Evolutionary conservation across 306 rosid species (phyloP), one percentile per base, ranked within the genome.

Genomic region (Ceratonia siliqua): DNA sequence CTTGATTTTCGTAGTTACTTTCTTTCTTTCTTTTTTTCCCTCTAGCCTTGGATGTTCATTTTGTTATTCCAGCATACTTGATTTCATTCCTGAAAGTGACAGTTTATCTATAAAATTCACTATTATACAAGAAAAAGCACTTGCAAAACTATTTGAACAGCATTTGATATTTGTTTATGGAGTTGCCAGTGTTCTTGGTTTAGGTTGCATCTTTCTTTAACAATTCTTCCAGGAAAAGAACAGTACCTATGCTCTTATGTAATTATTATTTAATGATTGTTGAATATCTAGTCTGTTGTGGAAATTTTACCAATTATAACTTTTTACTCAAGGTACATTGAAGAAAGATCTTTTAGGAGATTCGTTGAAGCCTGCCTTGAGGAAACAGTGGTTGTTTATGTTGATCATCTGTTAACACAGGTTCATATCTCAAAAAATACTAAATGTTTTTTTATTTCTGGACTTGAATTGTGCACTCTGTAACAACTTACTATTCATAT

Each of bases 291-390:
- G 33, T 43, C 57, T 74, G 28, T 68, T 62, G 48, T 46, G 64
- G 56, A 68, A 72, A 83, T 41, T 75, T 83, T 62, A 81, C 20
- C 73, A 5, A 33, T 70, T 81, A 63, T 52, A 35, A 41, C 79
- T 69, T 76, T 61, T 56, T 52, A 59, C 53, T 77, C 42, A 81
- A 93, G 99, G 96, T 94, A 94, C 85, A 89, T 92, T 75, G 99
- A 94, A 92, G 99, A 94, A 62, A 86, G 97, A 81, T 92, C 97
- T 21, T 94, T 94, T 77, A 88, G 97, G 85, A 94, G 92, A 87
- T 94, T 94, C 70, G 99, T 94, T 52, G 99, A 94, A 86, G 97
- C 99, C 67, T 94, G 99, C 85, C 89, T 94, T 49, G 99, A 94
- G 86, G 99, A 94, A 87, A 88, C 97, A 8, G 87, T 90, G 57